Evolutionary conservation across 768 basidiomycete genomes (phyloP), one percentile per base, ranked within the genome.

Genomic region (Hygrocybe punicea): DNA sequence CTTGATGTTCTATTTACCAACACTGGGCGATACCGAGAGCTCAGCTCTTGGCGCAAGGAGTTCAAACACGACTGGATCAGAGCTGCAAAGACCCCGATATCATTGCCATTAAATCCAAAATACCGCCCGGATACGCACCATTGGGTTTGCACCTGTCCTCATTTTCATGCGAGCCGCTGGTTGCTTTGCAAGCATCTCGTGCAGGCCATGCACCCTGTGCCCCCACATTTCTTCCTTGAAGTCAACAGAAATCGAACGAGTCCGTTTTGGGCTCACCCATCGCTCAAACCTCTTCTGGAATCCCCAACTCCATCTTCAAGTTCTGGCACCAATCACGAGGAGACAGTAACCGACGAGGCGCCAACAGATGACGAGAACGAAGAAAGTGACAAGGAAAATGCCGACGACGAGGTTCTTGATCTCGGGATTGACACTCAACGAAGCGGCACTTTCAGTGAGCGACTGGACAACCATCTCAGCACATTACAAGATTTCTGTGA

Each of bases 161-260:
- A 42, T n/a, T 55, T 69, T 19, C 37, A 37, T 6, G 60, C 46
- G 17, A 65, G 63, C 56, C 60, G 64, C 1, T 71, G 69, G 44
- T 58, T 71, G 0, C 13, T 71, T 49, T 71, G 69, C 62, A 71
- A 71, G 55, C 67, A 68, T 46, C 46, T 64, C 37, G 64, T 70
- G 0, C 68, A 69, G 44, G 29, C 42, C 6, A 25, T 66, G 9
- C 35, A 67, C 6, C 51, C 56, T 1, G 67, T 69, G 6, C 59
- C 56, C 23, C 60, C 66, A 6, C 37, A 61, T 11, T 67, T 67
- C 61, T 67, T 67, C 52, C 58, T 63, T 13, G 58, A 68, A 50
- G 67, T 60, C 5, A 55, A 44, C 8, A 56, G 66, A 1, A 58
- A 64, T 42, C 57, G 61, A 2, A 62, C 49, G 7, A 53, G 60